A percentile compares a stretch with the other conserved stretches of the same genome.
These are phyloP conservation scores for Pisolithus marmoratus DNA, from an alignment of 768 basidiomycete species.

Conservation along the genomic window DNA sequence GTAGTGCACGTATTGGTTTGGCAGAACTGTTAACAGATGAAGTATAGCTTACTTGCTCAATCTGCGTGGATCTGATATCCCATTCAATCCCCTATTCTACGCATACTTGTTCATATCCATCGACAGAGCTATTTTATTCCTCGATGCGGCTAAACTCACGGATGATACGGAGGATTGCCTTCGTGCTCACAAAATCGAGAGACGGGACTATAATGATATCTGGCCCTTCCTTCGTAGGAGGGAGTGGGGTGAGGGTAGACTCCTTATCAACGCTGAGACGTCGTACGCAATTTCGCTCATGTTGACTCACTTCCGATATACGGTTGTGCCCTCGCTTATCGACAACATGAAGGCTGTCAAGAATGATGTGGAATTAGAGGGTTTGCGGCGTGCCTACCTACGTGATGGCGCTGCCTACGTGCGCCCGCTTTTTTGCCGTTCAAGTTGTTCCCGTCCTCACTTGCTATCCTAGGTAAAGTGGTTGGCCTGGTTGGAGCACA, in stretches of 20 bases:
- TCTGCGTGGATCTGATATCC: slow-evolving; percentile 84
- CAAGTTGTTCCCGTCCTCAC: slow-evolving; percentile 6
- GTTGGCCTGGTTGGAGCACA: slow-evolving; percentile 87
- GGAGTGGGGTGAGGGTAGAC: slow-evolving; percentile 78
- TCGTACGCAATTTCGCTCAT: slow-evolving; percentile 82
- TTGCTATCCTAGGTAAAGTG: slow-evolving; percentile 51
- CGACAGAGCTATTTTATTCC: slow-evolving; percentile 63
- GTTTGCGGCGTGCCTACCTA: slow-evolving; percentile 77
- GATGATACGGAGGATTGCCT: slow-evolving; percentile 56
- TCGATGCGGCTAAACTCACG: slow-evolving; percentile 62
- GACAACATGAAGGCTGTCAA: slow-evolving; percentile 83
- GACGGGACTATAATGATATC: slow-evolving; percentile 67
- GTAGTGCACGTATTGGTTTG: slow-evolving; percentile 9
- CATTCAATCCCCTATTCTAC: slow-evolving; percentile 89
- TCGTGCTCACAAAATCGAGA: slow-evolving; percentile 47
- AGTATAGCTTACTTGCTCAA: slow-evolving; percentile 77
- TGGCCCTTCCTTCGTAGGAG: slow-evolving; percentile 73
- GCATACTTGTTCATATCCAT: slow-evolving; percentile 75
- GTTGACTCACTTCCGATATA: slow-evolving; percentile 78
- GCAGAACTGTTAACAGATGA: background rate
- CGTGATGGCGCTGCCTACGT: slow-evolving; percentile 86
- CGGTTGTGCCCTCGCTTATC: slow-evolving; percentile 61
- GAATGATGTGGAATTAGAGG: slow-evolving; percentile 81
- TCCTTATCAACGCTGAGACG: slow-evolving; percentile 67
- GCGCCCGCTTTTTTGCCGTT: slow-evolving; percentile 29